Percentiles rank a stretch among this genome's conserved stretches.
These are phyloP conservation scores for Arabidopsis thaliana DNA, from an alignment of 345 rosid genomes.

Conservation along the genomic window DNA sequence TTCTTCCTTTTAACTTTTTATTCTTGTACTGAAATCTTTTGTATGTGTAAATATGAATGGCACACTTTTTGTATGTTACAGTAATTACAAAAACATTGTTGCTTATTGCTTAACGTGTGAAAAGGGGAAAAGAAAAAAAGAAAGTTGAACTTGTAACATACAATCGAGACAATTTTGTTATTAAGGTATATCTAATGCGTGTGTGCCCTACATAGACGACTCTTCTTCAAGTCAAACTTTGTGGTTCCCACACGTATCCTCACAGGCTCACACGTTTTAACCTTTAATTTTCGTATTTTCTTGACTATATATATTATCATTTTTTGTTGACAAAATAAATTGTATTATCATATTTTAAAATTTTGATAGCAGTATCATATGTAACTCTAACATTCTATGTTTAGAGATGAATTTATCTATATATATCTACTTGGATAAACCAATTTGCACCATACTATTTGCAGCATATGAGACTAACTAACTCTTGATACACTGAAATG, in stretches of 20 bases:
- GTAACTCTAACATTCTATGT: too few species aligned
- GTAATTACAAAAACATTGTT: not conserved
- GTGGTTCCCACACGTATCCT: constrained; percentile 22
- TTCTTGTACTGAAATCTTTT: not conserved
- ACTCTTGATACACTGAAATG: constrained; percentile 13
- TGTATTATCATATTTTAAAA: not conserved
- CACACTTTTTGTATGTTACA: constrained; percentile 8
- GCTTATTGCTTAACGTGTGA: constrained; percentile 25
- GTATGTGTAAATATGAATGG: not conserved
- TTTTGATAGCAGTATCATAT: not conserved
- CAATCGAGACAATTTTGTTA: constrained; percentile 1
- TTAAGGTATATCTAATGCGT: constrained; percentile 17
- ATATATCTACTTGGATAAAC: not conserved
- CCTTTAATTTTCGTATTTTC: constrained; percentile 10
- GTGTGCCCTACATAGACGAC: constrained; percentile 21
- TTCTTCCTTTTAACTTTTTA: not conserved
- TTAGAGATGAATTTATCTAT: not conserved
- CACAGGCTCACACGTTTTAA: constrained; percentile 30
- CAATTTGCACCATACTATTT: constrained; percentile 12
- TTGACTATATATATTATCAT: constrained; percentile 26
- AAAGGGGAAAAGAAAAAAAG: not conserved
- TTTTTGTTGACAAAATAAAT: not conserved
- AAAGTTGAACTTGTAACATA: constrained; percentile 30
- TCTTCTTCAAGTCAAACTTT: constrained; percentile 29
- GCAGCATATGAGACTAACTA: constrained; percentile 6